Base-by-base conservation (phyloP, 306 rosid species). In the Quercus agrifolia region DNA sequence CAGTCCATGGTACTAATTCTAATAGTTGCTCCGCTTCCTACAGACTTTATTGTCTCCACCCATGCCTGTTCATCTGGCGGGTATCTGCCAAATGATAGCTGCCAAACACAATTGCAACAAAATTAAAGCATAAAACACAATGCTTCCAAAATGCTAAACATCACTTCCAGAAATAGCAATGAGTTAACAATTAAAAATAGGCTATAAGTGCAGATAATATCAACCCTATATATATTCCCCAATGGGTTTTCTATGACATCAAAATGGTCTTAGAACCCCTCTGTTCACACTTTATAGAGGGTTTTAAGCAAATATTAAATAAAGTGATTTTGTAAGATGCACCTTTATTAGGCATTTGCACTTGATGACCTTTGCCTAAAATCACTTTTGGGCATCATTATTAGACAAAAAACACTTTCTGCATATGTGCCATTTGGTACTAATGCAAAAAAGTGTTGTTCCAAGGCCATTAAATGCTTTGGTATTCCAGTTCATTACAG, bases 1-100 rank as follows among this genome's bases (percentile, higher is more conserved):
- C 99, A 95, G 87, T 90, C 97, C 99, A 95, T 95, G 80, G 98
- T 92, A 73, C 84, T 92, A 80, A 95, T 91, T 79, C 92, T 87
- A 56, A 95, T 86, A 20, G 88, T 90, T 71, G 56, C 89, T 64
- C 80, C 74, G 33, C 1, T 74, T 67, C 87, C 83, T 68, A 92
- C 99, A 51, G 97, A 95, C 81, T 85, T 89, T 25, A 95, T 90
- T 61, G 99, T 90, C 35, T 91, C 98, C 38, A 89, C 69, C 99
- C 97, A 95, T 72, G 85, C 99, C 79, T 95, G 99, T 79, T 92
- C 97, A 81, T 95, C 99, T 64, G 95, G 74, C 81, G 91, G 94
- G 82, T 87, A 88, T 79, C 73, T 90, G 56, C 94, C 94, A 85
- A 95, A 95, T 72, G 79, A 89, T 75, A 95, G 88, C 99, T 95